Evolutionary conservation across 2,329 filamentous ascomycete species (phyloP), one percentile per base, ranked within the genome.

Genomic region (Zarea fungicola): DNA sequence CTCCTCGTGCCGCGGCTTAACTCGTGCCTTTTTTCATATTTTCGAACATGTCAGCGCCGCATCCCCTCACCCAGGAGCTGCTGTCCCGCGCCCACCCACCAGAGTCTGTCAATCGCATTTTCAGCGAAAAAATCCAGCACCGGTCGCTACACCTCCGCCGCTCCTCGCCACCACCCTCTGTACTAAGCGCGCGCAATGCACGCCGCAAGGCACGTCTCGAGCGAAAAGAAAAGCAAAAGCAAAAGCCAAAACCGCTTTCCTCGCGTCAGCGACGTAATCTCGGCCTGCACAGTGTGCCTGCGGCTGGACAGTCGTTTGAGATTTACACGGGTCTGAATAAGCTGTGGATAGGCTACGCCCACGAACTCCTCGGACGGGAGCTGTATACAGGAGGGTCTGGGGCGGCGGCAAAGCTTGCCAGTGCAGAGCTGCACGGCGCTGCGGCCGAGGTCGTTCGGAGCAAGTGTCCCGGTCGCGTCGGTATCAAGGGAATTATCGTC

Each of bases 381-480:
- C 63, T 81, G 3, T 74, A 74, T 53, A 70, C 72, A 1, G 74
- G 84, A 16, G 80, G 79, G 0, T 70, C 79, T 3, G 57, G 67
- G 6, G 77, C 84, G 3, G 87, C 84, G 5, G 85, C 86, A 5
- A 87, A 93, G 65, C 71, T 99, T 28, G 83, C 81, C 37, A 89
- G 85, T 50, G 92, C 91, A 2, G 93, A 99, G 67, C 92, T 90
- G 60, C 91, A 97, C 64, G 93, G 93, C 2, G 91, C 92, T 14
- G 73, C 83, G 57, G 65, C 96, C 18, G 83, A 90, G 68, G 89
- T 97, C 19, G 86, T 92, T 48, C 72, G 91, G 58, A 93, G 90
- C 65, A 71, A 80, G 25, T 96, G 91, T 64, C 80, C 85, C 14
- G 83, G 87, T 47, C 76, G 92, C 14, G 91, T 99, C 1, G 92